Evolutionary conservation across 768 basidiomycete genomes (phyloP), one percentile per base, ranked within the genome.

Genomic region (Lactarius deliciosus): DNA sequence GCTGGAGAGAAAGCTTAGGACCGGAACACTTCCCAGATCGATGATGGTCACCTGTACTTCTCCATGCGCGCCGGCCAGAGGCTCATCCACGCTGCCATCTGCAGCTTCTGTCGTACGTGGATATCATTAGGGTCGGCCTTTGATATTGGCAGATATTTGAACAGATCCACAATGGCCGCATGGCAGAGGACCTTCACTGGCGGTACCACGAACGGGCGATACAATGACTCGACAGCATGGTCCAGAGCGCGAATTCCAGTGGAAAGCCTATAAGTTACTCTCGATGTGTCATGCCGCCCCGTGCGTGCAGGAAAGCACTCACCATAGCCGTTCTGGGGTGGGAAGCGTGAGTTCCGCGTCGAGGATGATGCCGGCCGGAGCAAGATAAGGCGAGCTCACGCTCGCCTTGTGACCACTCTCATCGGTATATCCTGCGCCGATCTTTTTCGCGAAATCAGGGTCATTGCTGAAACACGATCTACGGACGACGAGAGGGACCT

Each of bases 11-110:
- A 15, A 38, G 32, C 5, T 6, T 18, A 40, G 11, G 54, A 54
- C 2, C 3, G 40, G 30, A 66, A 36, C 66, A 57, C 41, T n/a
- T 15, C 4, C 13, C 5, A 38, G 25, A 20, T 25, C 13, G 13
- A 30, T 41, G 13, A 30, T 41, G 38, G 66, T 55, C 32, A 85
- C 87, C 81, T 80, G 71, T 86, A 86, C 70, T 78, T 81, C 71
- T 86, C 84, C 10, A 80, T 64, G 71, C 83, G 85, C 53, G 81
- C 75, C 0, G 90, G 89, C 89, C 88, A 91, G 13, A 90, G 70
- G 68, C 87, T 90, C 88, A 90, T 90, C 91, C 89, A 92, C 1
- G 89, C 83, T 2, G 90, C 91, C 50, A 92, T 63, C 73, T 90
- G 85, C 16, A 91, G 79, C 73, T 83, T 86, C 71, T 91, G 88